These are phyloP conservation scores for Myriangium duriaei DNA, from an alignment of 2,329 filamentous ascomycete species.

Conservation along the genomic window DNA sequence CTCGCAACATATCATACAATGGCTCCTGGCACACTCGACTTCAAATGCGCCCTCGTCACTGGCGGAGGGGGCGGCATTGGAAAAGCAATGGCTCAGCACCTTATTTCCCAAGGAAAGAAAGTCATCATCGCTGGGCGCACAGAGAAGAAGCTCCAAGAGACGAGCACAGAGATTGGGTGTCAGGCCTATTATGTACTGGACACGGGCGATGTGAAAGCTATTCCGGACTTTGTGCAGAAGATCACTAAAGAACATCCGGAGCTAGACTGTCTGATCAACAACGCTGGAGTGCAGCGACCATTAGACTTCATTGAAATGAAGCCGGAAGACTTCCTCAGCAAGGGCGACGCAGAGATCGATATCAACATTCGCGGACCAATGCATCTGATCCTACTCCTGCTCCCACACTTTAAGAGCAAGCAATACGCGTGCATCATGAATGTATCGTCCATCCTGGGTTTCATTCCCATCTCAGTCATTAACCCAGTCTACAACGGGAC, in stretches of 20 bases:
- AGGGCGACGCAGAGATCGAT: conserved; percentile 45
- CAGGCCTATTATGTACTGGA: conserved; percentile 42
- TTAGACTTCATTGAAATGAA: conserved; percentile 32
- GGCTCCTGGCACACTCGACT: conserved; percentile 19
- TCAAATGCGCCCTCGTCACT: conserved; percentile 37
- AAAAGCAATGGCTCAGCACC: conserved; percentile 34
- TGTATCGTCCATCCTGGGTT: conserved; percentile 42
- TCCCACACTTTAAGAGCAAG: conserved; percentile 38
- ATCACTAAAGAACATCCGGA: conserved; percentile 40
- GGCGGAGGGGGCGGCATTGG: conserved; percentile 43
- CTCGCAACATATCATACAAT: no score
- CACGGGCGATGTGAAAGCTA: conserved; percentile 33
- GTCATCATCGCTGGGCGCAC: conserved; percentile 44
- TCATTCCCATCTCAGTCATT: conserved; percentile 39
- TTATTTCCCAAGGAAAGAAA: conserved; percentile 36
- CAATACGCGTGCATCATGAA: conserved; percentile 38
- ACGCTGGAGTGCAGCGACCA: conserved; percentile 44
- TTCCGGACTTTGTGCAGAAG: conserved; percentile 34
- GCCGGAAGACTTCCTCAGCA: conserved; percentile 31
- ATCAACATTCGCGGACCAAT: conserved; percentile 48
- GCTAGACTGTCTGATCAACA: conserved; percentile 47
- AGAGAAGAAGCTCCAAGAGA: conserved; percentile 38
- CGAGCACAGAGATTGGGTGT: conserved; percentile 33
- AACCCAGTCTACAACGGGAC: conserved; percentile 49
- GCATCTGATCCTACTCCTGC: conserved; percentile 39